Conservation (phyloP, 225 moss, liverwort and hornwort species). For the Anthoceros angustus region DNA sequence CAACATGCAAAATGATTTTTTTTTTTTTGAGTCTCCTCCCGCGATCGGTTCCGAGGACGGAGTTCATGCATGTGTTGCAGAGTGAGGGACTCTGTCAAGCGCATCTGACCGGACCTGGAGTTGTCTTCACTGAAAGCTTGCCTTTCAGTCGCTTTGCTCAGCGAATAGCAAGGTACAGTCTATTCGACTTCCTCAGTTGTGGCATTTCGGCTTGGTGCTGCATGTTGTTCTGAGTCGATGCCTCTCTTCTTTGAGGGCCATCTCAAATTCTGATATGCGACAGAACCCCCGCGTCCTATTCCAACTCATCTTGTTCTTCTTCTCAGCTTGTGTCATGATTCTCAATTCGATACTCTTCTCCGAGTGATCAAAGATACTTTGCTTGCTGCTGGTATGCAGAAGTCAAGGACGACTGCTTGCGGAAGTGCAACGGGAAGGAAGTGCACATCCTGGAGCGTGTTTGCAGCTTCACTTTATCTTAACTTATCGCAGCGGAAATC, state of each 20-base stretch:
- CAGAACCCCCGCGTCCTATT: slow-evolving; percentile 35
- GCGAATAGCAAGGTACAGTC: slow-evolving; percentile 23
- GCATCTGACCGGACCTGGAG: slow-evolving; percentile 31
- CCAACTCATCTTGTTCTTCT: slow-evolving; percentile 25
- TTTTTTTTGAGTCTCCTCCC: background rate
- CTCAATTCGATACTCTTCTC: slow-evolving; percentile 26
- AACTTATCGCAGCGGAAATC: no score
- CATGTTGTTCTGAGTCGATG: background rate
- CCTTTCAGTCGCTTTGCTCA: slow-evolving; percentile 33
- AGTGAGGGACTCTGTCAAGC: slow-evolving; percentile 22
- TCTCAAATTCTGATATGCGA: slow-evolving; percentile 26
- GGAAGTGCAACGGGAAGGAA: no score
- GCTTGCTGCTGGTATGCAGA: no score
- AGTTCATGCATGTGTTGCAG: slow-evolving; percentile 9
- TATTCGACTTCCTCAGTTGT: background rate
- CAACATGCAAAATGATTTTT: background rate
- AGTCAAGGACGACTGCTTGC: no score
- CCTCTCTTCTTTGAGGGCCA: slow-evolving; percentile 14
- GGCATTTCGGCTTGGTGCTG: background rate
- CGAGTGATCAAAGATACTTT: slow-evolving; percentile 7
- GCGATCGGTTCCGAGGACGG: background rate
- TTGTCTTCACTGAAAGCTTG: slow-evolving; percentile 35
- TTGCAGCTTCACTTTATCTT: no score
- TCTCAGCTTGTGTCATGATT: slow-evolving; percentile 31
- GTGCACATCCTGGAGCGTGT: no score